A percentile compares a stretch with the other conserved stretches of the same genome.
These are phyloP conservation scores for Coriolopsis trogii DNA, from an alignment of 1,284 basidiomycete species.

Conservation along the genomic window DNA sequence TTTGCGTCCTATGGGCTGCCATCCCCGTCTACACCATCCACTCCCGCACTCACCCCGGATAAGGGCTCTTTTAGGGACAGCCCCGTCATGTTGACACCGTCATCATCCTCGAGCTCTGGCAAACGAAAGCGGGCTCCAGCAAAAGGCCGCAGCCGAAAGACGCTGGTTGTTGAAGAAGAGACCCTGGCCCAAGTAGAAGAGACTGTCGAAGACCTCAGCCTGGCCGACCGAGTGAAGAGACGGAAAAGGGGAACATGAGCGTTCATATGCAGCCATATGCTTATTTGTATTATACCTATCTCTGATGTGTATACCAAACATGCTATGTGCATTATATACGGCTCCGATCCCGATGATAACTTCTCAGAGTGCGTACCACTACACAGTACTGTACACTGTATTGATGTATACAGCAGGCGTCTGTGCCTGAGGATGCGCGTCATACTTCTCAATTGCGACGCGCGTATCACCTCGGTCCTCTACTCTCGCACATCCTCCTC, in stretches of 20 bases:
- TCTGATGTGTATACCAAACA: neutral
- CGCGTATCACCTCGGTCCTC: neutral
- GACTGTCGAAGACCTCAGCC: slow-evolving; percentile 16
- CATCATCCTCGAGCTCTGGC: slow-evolving; percentile 2
- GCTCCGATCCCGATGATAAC: too few relatives aligned
- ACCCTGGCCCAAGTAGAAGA: neutral
- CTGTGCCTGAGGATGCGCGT: neutral
- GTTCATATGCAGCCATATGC: neutral
- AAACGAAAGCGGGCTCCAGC: slow-evolving; percentile 20
- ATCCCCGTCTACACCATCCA: slow-evolving; percentile 19
- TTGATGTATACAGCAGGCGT: too few relatives aligned
- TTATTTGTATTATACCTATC: neutral
- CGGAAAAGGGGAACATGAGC: slow-evolving; percentile 27
- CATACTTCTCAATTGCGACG: neutral
- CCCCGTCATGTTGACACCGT: slow-evolving; percentile 6
- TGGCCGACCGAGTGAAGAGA: slow-evolving; percentile 40
- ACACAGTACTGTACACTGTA: too few relatives aligned
- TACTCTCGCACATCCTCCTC: neutral
- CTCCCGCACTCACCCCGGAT: slow-evolving; percentile 18
- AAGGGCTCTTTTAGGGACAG: neutral
- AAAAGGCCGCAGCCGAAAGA: neutral
- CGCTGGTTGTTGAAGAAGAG: slow-evolving; percentile 4
- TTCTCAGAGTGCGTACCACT: too few relatives aligned
- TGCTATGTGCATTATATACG: too few relatives aligned
- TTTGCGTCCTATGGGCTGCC: slow-evolving; percentile 49